Base-by-base conservation (phyloP, 495 filamentous ascomycete genomes). In the Xylaria cubensis region DNA sequence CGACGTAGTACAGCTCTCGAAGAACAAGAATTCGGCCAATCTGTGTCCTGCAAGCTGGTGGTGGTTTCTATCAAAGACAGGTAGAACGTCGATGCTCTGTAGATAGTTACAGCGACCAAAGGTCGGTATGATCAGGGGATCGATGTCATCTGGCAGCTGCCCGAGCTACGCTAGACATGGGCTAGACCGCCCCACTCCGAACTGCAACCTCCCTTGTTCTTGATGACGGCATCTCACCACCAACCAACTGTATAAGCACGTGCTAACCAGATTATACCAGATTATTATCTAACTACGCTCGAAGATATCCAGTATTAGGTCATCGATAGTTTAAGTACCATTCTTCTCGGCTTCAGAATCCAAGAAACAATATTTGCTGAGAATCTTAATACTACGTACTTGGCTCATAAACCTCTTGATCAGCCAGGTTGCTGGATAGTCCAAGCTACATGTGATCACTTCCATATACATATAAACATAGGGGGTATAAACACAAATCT, bases 61-160 rank as follows among this genome's bases (percentile, higher is more conserved):
- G 21, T 39, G 24, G 6, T 39, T 39, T 39, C 36, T 39, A 8
- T 39, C 36, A 39, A 39, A 39, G 36, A 39, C 4, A 4, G 34
- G 34, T 36, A 36, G 34, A 36, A 36, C 6, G 34, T 7, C 34
- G 34, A 36, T 36, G 34, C 34, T 36, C 26, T 58, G 29, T 2
- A 58, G n/a, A 29, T 39, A 59, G n/a, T 36, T 15, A 61, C 4
- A 61, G 7, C 34, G 48, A 6, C 44, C 34, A 36, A 36, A 46
- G 44, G 13, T 26, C 32, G 56, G 17, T 39, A 61, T 61, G 6
- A 61, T 39, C 32, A 41, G 64, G 64, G 64, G 36, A 56, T 56
- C 65, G 65, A 67, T 67, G 65, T 70, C 68, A 70, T 70, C 26
- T 70, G 56, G 39, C 65, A 67, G 65, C 19, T 9, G 19, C 21